Conservation (phyloP, 2,329 filamentous ascomycete species). For the Metarhizium robertsii region DNA sequence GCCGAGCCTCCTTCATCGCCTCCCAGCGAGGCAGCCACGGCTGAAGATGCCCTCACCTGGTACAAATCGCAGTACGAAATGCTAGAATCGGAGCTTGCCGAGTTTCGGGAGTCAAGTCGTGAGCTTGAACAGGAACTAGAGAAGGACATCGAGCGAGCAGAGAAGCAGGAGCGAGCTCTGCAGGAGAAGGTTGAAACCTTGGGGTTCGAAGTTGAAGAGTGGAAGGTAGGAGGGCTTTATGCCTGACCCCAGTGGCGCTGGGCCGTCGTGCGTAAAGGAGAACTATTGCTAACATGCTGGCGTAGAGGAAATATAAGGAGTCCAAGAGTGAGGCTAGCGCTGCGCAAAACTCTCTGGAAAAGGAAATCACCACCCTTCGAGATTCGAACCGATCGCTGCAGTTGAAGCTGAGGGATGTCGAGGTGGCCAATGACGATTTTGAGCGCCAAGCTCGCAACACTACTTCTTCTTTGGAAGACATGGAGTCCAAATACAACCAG, state of each 20-base stretch:
- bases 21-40: conserved; percentile 41
- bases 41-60: conserved; percentile 76
- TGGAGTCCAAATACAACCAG: conserved; percentile 95
- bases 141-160: conserved; percentile 89
- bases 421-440: conserved; percentile 97
- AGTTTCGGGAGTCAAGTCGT: conserved; percentile 89
- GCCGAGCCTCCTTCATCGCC: conserved; percentile 55
- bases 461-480: conserved; percentile 87
- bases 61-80: conserved; percentile 96
- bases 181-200: conserved; percentile 80
- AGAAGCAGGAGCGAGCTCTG: conserved; percentile 80
- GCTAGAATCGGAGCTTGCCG: conserved; percentile 80
- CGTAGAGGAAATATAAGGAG: conserved; percentile 88
- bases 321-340: conserved; percentile 79
- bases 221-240: conserved; percentile 62
- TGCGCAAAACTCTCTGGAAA: conserved; percentile 80
- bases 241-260: too few species aligned
- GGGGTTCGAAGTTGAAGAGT: conserved; percentile 89
- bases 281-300: conserved; percentile 3
- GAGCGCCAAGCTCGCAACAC: conserved; percentile 94
- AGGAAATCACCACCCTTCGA: conserved; percentile 87
- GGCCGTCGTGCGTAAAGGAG: too few species aligned
- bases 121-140: conserved; percentile 92
- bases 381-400: conserved; percentile 76
- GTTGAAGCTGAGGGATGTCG: conserved; percentile 81